phyloP scores from a whole-genome alignment of 345 rosid genomes.

The Luvunga scandens region DNA sequence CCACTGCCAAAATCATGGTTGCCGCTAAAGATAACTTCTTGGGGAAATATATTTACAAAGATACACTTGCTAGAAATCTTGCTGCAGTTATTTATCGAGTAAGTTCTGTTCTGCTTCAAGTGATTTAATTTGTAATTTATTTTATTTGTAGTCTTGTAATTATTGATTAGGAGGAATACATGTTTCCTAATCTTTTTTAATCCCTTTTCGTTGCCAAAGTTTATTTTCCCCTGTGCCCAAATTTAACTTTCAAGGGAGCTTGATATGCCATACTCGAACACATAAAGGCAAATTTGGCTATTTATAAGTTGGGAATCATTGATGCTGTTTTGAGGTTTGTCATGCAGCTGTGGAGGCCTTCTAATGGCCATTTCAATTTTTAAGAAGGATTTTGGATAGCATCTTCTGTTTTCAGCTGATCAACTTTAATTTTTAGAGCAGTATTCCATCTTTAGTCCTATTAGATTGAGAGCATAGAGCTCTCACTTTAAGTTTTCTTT shows the following conservation, averaged over 20 bases:
- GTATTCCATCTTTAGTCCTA: background rate
- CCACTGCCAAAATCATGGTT: constrained; percentile 95
- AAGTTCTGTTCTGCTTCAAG: constrained; percentile 18
- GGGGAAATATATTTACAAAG: constrained; percentile 92
- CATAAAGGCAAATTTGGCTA: background rate
- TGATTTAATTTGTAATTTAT: background rate
- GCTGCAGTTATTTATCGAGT: constrained; percentile 91
- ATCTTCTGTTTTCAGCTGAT: background rate
- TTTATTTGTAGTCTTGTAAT: background rate
- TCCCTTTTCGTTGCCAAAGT: too few species aligned
- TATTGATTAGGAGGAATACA: background rate
- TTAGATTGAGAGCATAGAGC: background rate
- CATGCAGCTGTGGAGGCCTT: background rate
- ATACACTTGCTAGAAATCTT: constrained; percentile 81
- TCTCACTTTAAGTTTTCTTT: background rate
- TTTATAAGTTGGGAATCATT: background rate
- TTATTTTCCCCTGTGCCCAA: background rate
- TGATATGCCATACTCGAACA: background rate
- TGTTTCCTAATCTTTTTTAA: background rate
- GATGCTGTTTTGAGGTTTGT: background rate
- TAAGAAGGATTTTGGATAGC: background rate
- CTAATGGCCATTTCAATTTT: background rate
- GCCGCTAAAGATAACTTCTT: constrained; percentile 90
- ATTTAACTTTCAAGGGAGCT: background rate
- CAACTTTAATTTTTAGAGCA: background rate